A percentile compares a stretch with the other conserved stretches of the same genome.
These are phyloP conservation scores for Acacia crassicarpa DNA, from an alignment of 306 rosid genomes.

Conservation along the genomic window DNA sequence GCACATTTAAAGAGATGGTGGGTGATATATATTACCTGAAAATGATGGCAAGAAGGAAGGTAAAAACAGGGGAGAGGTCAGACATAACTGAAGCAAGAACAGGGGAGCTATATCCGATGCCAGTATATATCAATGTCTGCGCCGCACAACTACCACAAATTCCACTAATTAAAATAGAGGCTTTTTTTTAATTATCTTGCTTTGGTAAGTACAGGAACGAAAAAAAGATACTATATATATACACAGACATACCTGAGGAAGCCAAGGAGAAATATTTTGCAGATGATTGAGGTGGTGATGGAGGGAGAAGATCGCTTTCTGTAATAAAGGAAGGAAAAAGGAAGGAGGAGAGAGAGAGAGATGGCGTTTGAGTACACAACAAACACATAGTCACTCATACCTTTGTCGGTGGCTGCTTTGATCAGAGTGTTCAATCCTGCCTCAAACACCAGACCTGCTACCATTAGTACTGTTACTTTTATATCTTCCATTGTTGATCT, in stretches of 20 bases:
- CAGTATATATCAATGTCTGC: conserved; percentile 40
- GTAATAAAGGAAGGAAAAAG: conserved; percentile 37
- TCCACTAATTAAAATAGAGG: neutral
- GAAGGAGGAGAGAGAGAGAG: conserved; percentile 40
- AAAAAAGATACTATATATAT: too few relatives aligned
- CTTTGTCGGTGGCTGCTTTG: conserved; percentile 35
- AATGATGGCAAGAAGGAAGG: conserved; percentile 42
- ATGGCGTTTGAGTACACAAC: conserved; percentile 36
- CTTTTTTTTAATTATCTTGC: too few relatives aligned
- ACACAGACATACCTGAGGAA: conserved; percentile 26
- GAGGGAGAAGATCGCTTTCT: conserved; percentile 34
- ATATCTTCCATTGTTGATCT: neutral
- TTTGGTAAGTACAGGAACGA: too few relatives aligned
- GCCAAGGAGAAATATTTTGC: conserved; percentile 28
- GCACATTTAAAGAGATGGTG: neutral
- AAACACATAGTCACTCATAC: conserved; percentile 45
- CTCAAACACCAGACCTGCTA: conserved; percentile 34
- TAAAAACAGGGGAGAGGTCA: conserved; percentile 53
- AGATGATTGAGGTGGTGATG: conserved; percentile 15
- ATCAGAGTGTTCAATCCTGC: conserved; percentile 33
- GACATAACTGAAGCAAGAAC: conserved; percentile 38
- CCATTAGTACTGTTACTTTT: conserved; percentile 29
- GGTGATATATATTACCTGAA: conserved; percentile 32
- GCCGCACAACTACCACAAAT: conserved; percentile 4
- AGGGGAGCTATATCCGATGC: conserved; percentile 51